These are phyloP conservation scores for Acacia concinna DNA, from an alignment of 331 rosid genomes.

Conservation along the genomic window DNA sequence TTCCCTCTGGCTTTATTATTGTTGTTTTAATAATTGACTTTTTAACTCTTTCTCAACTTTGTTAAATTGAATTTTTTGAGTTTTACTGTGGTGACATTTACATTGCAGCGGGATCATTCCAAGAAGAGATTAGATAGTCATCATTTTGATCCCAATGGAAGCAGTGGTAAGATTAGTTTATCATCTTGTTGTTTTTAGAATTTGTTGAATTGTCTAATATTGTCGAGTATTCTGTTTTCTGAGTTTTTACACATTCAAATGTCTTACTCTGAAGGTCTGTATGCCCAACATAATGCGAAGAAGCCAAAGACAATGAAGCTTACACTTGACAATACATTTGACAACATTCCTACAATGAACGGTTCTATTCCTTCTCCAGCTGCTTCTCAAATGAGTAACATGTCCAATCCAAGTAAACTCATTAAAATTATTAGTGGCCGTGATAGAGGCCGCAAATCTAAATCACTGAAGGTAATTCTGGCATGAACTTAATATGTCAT, in stretches of 20 bases:
- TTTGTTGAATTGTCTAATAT: conserved; percentile 6
- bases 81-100: conserved; percentile 32
- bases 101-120: conserved; percentile 78
- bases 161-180: conserved; percentile 55
- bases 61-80: conserved; percentile 23
- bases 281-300: conserved; percentile 69
- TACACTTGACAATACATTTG: conserved; percentile 68
- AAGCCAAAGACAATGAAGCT: conserved; percentile 78
- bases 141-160: conserved; percentile 81
- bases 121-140: conserved; percentile 79
- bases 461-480: conserved; percentile 68
- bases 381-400: conserved; percentile 90
- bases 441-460: conserved; percentile 79
- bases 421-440: conserved; percentile 87
- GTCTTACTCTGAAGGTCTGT: conserved; percentile 63
- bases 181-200: conserved; percentile 14
- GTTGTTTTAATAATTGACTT: conserved; percentile 7
- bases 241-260: conserved; percentile 11
- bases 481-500: conserved; percentile 14
- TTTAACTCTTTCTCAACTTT: neutral
- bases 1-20: neutral
- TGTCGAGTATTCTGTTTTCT: conserved; percentile 9
- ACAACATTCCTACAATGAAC: conserved; percentile 57
- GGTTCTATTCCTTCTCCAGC: conserved; percentile 96
- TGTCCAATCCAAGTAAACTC: conserved; percentile 82